Evolutionary conservation across 169 alveolate genomes (phyloP), one percentile per base, ranked within the genome.

Genomic region (Babesia bovis): DNA sequence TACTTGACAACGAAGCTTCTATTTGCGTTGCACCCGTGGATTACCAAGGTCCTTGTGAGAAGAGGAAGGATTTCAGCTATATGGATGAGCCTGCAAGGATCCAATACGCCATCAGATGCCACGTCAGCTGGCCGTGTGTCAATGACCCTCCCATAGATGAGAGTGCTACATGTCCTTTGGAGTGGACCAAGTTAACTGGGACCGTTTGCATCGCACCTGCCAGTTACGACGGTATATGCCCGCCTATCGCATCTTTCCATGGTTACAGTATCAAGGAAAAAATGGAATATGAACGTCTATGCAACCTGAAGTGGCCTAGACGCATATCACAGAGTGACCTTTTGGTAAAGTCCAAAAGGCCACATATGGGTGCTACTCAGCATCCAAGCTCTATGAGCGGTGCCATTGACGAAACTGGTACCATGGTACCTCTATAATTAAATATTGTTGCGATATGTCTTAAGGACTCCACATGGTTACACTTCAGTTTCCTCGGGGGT

Each of bases 121-220:
- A 84, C 41, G 85, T 75, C 21, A 82, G 82, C 72, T 87, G 93
- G 93, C 90, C 93, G 15, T 87, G 93, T 35, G 51, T 81, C 17
- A 74, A 56, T 21, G 82, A 58, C 19, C 25, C 25, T 10, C 74
- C 82, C 13, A 65, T 74, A 12, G 58, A 63, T 41, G 55, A 61
- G 21, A 28, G 47, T 9, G 23, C 42, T 15, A 19, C 57, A 41
- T 84, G 93, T 50, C 93, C 93, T 26, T 42, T 49, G 41, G 84
- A 82, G 42, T 87, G 93, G 93, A 60, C 59, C 21, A 77, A 51
- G 38, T 47, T 87, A 17, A 67, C 82, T 41, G 66, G 61, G 17
- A 63, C 56, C 23, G 25, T 83, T 19, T 87, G 93, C 63, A 51
- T 87, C 61, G 90, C 93, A 58, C 93, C 93, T 26, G 71, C 75